Percentiles rank a stretch among this genome's conserved stretches.
These are phyloP conservation scores for Breynia disticha DNA, from an alignment of 441 rosid species.

Conservation along the genomic window DNA sequence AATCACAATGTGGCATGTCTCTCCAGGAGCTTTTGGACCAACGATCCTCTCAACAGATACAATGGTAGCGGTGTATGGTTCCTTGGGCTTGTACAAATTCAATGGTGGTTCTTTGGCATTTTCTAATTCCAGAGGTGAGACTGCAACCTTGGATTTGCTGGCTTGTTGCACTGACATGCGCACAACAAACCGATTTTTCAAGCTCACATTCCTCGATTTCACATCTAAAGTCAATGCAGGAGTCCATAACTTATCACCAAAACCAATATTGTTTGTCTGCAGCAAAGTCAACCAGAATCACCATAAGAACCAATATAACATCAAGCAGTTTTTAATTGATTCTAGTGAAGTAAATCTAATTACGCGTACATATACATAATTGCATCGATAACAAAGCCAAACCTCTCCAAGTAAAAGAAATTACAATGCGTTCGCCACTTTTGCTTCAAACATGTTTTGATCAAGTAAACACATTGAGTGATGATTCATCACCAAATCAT, in stretches of 20 bases:
- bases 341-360: too few species aligned
- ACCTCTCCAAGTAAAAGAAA: neutral
- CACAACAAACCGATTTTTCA: conserved; percentile 21
- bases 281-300: conserved; percentile 17
- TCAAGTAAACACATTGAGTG: neutral
- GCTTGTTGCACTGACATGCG: conserved; percentile 90
- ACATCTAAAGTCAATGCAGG: conserved; percentile 34
- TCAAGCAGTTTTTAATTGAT: too few species aligned
- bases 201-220: conserved; percentile 30
- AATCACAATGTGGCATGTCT: conserved; percentile 93
- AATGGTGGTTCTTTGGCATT: conserved; percentile 67
- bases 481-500: neutral
- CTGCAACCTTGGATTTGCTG: conserved; percentile 55
- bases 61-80: conserved; percentile 80
- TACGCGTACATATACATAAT: too few species aligned
- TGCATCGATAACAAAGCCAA: neutral
- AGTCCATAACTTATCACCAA: conserved; percentile 49
- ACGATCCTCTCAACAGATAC: conserved; percentile 90
- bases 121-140: conserved; percentile 71
- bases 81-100: conserved; percentile 70
- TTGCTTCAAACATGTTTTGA: neutral
- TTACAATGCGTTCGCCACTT: neutral
- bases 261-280: conserved; percentile 47
- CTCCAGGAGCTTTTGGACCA: conserved; percentile 87
- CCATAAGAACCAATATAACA: conserved; percentile 13